Evolutionary conservation across 257 asterid genomes (phyloP), one percentile per base, ranked within the genome.

Genomic region (Solanum chiquidenum): DNA sequence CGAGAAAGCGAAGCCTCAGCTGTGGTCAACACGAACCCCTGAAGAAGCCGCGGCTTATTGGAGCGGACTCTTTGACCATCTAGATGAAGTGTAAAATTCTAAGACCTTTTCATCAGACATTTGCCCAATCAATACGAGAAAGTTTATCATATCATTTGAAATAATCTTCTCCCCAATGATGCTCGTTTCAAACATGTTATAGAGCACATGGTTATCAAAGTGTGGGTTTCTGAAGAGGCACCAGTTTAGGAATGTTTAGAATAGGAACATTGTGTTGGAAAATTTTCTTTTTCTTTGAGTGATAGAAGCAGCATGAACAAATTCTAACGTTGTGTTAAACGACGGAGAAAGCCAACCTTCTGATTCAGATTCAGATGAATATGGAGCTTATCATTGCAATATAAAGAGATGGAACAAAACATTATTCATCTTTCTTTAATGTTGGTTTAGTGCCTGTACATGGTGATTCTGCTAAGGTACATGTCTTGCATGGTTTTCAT

Each of bases 21-120:
- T 94, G 69, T 94, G 96, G 96, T 27, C 91, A 84, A 89, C 90
- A 74, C 91, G 96, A 88, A 86, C 95, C 75, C 93, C 89, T 82
- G 77, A 89, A 12, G 95, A 94, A 92, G 95, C 94, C 5, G 84
- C 87, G 31, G 52, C 88, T 73, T 85, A 89, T 58, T 94, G 96
- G 96, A 83, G 80, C 18, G 46, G 89, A 55, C 89, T 87, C 62
- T 94, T 88, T 40, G 94, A 91, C 44, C 94, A 93, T 87, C 89
- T 93, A 34, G 90, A 88, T n/a, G 55, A 76, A 44, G 91, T 90
- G 58, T 92, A 84, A 64, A 58, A 71, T 34, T 44, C 27, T 9
- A 14, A 8, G 68, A 46, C 40, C 27, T 27, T 79, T 42, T 79
- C 85, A 79, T 44, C 66, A 77, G 85, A 76, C 83, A 76, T n/a